phyloP scores from a whole-genome alignment of 305 asterid species.

The Fraxinus paxiana region DNA sequence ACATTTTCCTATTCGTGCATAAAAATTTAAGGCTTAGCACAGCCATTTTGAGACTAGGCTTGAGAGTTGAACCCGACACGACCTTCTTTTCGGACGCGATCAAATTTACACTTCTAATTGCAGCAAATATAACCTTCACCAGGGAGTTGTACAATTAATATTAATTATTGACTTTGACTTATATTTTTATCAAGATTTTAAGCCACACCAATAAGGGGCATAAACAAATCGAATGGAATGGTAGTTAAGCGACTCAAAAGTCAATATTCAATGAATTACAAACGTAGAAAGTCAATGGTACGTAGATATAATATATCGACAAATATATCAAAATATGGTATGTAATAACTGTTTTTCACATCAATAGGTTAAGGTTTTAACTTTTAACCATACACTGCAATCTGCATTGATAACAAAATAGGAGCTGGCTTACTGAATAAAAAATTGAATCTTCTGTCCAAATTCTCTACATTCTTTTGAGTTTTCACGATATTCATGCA shows the following conservation, averaged over 20 bases:
- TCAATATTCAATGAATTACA: neutral
- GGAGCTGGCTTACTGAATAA: neutral
- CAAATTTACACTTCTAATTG: neutral
- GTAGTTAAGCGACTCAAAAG: neutral
- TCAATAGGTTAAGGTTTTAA: neutral
- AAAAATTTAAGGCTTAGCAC: neutral
- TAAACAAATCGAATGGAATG: neutral
- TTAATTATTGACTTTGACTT: neutral
- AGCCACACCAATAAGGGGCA: neutral
- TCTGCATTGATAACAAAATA: neutral
- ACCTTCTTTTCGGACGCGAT: neutral
- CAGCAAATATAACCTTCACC: neutral
- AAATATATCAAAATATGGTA: neutral
- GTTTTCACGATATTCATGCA: conserved; percentile 21
- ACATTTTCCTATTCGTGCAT: neutral
- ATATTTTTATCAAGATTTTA: neutral
- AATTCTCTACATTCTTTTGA: neutral
- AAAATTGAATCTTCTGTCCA: neutral
- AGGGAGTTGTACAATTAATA: neutral
- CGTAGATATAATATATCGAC: neutral
- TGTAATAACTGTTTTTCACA: neutral
- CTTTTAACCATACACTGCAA: neutral
- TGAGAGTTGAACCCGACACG: neutral
- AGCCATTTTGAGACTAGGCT: neutral
- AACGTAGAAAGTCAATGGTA: neutral